phyloP scores from a whole-genome alignment of 495 filamentous ascomycete species.

The Aspergillus asperescens region DNA sequence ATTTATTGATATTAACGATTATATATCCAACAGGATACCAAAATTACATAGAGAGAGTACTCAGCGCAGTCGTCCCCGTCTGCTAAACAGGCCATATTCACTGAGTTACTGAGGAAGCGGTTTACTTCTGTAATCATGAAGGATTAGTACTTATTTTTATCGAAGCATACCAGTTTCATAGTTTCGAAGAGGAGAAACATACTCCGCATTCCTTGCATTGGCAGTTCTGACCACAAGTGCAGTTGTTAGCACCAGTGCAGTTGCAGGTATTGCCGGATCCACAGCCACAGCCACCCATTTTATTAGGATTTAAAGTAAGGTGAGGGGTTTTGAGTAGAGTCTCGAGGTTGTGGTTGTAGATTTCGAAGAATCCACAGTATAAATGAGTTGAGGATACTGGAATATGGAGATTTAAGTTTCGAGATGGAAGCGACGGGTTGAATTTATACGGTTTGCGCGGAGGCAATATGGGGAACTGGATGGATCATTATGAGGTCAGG shows the following conservation, averaged over 20 bases:
- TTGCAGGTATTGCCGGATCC: constrained; percentile 31
- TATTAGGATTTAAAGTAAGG: neutral
- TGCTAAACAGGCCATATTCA: neutral
- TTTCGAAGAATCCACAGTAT: neutral
- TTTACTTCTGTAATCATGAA: neutral
- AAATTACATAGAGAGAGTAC: constrained; percentile 5
- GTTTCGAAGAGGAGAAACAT: constrained; percentile 23
- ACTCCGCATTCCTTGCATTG: constrained; percentile 45
- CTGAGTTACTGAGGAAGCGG: neutral
- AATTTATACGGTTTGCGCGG: constrained; percentile 6
- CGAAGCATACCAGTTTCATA: neutral
- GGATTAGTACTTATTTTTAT: constrained; percentile 16
- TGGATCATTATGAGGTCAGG: constrained; percentile 26
- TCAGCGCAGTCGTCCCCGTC: neutral
- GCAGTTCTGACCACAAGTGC: constrained; percentile 37
- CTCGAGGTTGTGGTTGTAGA: neutral
- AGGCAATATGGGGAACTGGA: constrained; percentile 5
- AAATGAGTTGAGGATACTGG: too few relatives aligned
- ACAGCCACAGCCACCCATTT: constrained; percentile 38
- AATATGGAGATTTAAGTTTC: constrained; percentile 1
- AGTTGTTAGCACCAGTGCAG: constrained; percentile 35
- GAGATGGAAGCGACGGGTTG: neutral
- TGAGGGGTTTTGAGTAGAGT: neutral
- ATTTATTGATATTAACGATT: neutral
- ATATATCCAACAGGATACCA: constrained; percentile 9